Percentiles rank a stretch among this genome's conserved stretches.
phyloP scores from a whole-genome alignment of 2,329 filamentous ascomycete genomes.

The Paecilomyces sp. region DNA sequence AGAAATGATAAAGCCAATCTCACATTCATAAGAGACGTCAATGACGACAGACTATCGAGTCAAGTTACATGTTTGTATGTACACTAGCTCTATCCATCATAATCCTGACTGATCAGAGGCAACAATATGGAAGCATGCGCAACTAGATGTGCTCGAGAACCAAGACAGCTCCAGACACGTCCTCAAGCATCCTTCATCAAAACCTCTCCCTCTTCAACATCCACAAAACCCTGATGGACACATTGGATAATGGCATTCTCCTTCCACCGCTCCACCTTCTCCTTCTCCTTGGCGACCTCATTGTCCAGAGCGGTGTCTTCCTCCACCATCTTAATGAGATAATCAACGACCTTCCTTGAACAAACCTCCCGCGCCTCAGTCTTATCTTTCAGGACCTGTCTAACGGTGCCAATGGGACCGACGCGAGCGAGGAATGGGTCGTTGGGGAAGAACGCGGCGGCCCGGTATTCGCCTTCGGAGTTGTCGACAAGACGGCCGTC shows the following conservation, averaged over 20 bases:
- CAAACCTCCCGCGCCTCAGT: constrained; percentile 13
- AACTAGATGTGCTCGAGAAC: too few relatives aligned
- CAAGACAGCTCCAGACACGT: not conserved
- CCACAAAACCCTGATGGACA: not conserved
- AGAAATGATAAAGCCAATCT: too few relatives aligned
- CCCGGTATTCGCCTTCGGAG: constrained; percentile 9
- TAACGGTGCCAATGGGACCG: constrained; percentile 17
- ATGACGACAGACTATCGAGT: too few relatives aligned
- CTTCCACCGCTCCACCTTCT: constrained; percentile 1
- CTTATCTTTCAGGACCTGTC: constrained; percentile 4
- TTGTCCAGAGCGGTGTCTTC: constrained; percentile 16
- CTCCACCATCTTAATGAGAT: constrained; percentile 19
- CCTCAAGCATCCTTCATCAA: not conserved
- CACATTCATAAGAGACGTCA: too few relatives aligned
- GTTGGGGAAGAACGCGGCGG: constrained; percentile 14
- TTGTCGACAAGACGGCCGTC: constrained; percentile 6
- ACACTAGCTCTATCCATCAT: too few relatives aligned
- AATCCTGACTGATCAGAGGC: too few relatives aligned
- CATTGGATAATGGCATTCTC: not conserved
- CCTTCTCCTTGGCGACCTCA: constrained; percentile 2
- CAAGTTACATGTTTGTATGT: too few relatives aligned
- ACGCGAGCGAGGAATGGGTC: constrained; percentile 22
- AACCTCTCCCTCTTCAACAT: not conserved
- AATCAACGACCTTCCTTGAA: constrained; percentile 17
- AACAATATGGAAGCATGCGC: too few relatives aligned